phyloP scores from a whole-genome alignment of 2,329 filamentous ascomycete species.

The Geosmithia flava region DNA sequence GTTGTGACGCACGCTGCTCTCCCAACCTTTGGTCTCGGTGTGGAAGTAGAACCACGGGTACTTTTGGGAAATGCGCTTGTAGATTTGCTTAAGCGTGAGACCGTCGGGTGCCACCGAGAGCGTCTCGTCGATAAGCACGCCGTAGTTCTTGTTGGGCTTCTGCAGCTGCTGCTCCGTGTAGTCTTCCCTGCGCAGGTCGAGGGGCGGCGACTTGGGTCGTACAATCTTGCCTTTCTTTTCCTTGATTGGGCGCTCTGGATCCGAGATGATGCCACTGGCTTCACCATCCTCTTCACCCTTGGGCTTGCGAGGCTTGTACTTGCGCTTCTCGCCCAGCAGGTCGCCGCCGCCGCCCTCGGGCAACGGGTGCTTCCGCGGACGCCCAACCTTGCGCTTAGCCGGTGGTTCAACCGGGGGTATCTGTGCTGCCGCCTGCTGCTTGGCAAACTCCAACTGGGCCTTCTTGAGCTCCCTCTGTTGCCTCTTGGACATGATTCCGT shows the following conservation, averaged over 20 bases:
- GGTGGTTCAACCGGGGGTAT: conserved; percentile 34
- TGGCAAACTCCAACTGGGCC: conserved; percentile 31
- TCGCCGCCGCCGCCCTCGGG: conserved; percentile 32
- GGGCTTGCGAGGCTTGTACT: conserved; percentile 51
- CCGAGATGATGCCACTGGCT: conserved; percentile 24
- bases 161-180: conserved; percentile 46
- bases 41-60: conserved; percentile 49
- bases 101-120: conserved; percentile 40
- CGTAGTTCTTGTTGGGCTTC: conserved; percentile 51
- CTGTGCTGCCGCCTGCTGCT: conserved; percentile 34
- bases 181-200: conserved; percentile 40
- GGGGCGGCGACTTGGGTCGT: conserved; percentile 45
- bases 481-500: conserved; percentile 72
- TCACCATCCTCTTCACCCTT: conserved; percentile 40
- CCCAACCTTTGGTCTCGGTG: conserved; percentile 52
- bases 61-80: conserved; percentile 45
- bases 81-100: conserved; percentile 48
- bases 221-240: conserved; percentile 50
- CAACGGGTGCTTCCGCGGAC: conserved; percentile 49
- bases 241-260: conserved; percentile 40
- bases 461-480: conserved; percentile 55
- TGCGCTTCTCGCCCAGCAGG: conserved; percentile 48
- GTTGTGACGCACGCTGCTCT: conserved; percentile 53
- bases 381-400: conserved; percentile 52
- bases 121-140: conserved; percentile 47